phyloP scores from a whole-genome alignment of 192 early-diverging fungal species.

The Coemansia sp. region DNA sequence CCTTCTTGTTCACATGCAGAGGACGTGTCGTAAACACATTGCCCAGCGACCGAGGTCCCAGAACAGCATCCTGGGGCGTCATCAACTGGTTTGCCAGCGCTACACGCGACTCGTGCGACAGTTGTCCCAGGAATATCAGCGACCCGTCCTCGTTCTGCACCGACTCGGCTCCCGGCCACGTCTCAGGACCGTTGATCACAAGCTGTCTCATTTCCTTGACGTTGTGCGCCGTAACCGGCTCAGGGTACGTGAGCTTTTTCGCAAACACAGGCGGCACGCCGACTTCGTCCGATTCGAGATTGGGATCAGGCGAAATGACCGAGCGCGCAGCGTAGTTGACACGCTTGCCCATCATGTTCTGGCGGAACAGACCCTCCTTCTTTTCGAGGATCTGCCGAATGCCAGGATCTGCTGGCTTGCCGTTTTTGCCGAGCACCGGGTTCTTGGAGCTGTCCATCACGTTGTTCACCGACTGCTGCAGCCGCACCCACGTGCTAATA shows the following conservation, averaged over 20 bases:
- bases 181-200: constrained; percentile 92
- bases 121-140: constrained; percentile 72
- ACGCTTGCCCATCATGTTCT: constrained; percentile 99
- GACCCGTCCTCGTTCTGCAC: constrained; percentile 97
- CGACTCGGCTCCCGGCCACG: constrained; percentile 95
- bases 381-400: constrained; percentile 96
- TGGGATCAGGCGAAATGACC: constrained; percentile 97
- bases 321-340: constrained; percentile 98
- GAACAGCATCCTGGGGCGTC: constrained; percentile 64
- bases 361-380: constrained; percentile 98
- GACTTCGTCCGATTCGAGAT: constrained; percentile 97
- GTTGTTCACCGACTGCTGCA: constrained; percentile 89
- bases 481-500: constrained; percentile 66
- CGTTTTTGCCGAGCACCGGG: constrained; percentile 59
- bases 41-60: constrained; percentile 49
- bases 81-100: constrained; percentile 93
- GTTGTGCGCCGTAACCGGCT: constrained; percentile 96
- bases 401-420: constrained; percentile 77
- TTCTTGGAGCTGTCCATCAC: constrained; percentile 92
- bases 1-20: constrained; percentile 88
- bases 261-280: constrained; percentile 98
- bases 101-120: constrained; percentile 85
- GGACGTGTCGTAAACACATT: constrained; percentile 62
- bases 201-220: constrained; percentile 84
- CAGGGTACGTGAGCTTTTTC: constrained; percentile 91